Evolutionary conservation across 192 early-diverging fungal genomes (phyloP).

Genomic region (Pilaira anomala): DNA sequence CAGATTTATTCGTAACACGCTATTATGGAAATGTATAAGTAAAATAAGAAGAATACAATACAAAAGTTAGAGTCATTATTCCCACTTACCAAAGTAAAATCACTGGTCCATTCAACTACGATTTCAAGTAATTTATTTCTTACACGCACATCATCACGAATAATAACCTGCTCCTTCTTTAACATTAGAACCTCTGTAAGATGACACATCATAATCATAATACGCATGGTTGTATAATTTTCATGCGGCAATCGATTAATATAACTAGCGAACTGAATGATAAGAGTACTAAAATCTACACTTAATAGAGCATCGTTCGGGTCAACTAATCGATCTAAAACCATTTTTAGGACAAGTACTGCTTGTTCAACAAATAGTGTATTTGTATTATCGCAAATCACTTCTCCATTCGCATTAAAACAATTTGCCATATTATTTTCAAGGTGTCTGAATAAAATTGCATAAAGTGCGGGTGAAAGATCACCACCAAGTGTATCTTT

Average conservation of each 20-base stretch:
- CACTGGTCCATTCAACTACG: slow-evolving; percentile 70
- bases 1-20: neutral
- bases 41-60: neutral
- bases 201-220: slow-evolving; percentile 72
- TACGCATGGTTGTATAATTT: slow-evolving; percentile 46
- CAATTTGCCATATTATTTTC: slow-evolving; percentile 53
- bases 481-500: slow-evolving; percentile 75
- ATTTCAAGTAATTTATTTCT: slow-evolving; percentile 64
- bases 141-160: slow-evolving; percentile 65
- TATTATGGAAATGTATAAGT: neutral
- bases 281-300: slow-evolving; percentile 62
- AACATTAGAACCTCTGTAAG: slow-evolving; percentile 64
- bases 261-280: slow-evolving; percentile 62
- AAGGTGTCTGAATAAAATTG: slow-evolving; percentile 54
- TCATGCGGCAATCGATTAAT: slow-evolving; percentile 53
- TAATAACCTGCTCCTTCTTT: slow-evolving; percentile 65
- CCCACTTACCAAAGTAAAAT: slow-evolving; percentile 46
- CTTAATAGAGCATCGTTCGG: slow-evolving; percentile 45
- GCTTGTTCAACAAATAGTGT: slow-evolving; percentile 69
- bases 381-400: slow-evolving; percentile 42
- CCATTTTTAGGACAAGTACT: slow-evolving; percentile 63
- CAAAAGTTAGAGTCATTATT: neutral
- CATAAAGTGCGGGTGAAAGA: slow-evolving; percentile 61
- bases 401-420: slow-evolving; percentile 58
- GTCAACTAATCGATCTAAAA: slow-evolving; percentile 60